Evolutionary conservation across 2,329 filamentous ascomycete genomes (phyloP).

Genomic region (Tetracladium maxilliforme): DNA sequence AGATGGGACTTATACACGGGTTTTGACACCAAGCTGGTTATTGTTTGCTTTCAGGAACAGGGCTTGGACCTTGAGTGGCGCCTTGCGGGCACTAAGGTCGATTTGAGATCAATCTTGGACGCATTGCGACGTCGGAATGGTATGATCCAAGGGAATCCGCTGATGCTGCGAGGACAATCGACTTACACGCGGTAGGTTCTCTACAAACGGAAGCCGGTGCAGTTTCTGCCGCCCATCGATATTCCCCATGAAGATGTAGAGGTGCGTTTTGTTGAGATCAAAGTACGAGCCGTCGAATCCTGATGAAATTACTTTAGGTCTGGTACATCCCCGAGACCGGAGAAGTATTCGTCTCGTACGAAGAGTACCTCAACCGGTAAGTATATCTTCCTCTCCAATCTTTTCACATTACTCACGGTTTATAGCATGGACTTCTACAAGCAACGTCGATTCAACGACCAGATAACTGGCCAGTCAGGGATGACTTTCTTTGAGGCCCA

Average conservation of each 20-base stretch:
- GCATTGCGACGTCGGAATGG: too few species aligned
- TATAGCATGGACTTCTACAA: too few species aligned
- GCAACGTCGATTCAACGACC: slow-evolving; percentile 81
- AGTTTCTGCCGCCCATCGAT: slow-evolving; percentile 56
- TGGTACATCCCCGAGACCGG: slow-evolving; percentile 86
- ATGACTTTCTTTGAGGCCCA: slow-evolving; percentile 87
- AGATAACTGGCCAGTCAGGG: slow-evolving; percentile 86
- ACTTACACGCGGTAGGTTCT: too few species aligned
- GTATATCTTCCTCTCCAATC: slow-evolving; percentile 13
- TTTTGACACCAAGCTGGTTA: too few species aligned
- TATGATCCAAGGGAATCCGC: too few species aligned
- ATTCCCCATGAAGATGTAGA: slow-evolving; percentile 73
- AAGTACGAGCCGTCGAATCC: slow-evolving; percentile 5
- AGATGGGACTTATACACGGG: too few species aligned
- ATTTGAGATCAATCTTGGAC: too few species aligned
- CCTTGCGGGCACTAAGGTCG: too few species aligned
- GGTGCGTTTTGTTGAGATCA: slow-evolving; percentile 29
- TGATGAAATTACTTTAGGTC: slow-evolving; percentile 38
- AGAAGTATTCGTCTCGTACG: slow-evolving; percentile 80
- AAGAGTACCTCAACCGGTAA: slow-evolving; percentile 73
- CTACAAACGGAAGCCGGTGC: slow-evolving; percentile 90
- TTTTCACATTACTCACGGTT: slow-evolving; percentile 10
- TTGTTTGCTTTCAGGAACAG: too few species aligned
- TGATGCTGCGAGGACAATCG: too few species aligned
- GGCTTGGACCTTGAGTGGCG: too few species aligned